Evolutionary conservation across 106 monocot species (phyloP).

Genomic region (Acanthochlamys bracteata): DNA sequence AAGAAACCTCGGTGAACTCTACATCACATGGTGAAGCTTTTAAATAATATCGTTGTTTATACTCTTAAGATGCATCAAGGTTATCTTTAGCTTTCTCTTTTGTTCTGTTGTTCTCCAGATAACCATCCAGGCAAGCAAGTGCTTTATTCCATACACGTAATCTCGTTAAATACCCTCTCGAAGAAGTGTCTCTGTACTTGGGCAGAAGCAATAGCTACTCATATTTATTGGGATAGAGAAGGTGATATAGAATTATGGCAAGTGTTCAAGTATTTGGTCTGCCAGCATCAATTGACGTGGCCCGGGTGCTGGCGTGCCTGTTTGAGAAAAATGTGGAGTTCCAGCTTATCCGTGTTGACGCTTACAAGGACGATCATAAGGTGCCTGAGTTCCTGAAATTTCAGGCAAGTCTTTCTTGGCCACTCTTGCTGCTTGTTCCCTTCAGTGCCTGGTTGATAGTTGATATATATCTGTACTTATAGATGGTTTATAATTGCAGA

Average conservation of each 20-base stretch:
- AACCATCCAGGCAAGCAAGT: not conserved
- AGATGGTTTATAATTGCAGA: too few species aligned
- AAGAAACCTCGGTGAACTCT: too few species aligned
- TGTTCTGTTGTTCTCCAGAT: too few species aligned
- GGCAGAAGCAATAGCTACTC: too few species aligned
- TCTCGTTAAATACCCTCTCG: not conserved
- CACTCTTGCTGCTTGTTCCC: not conserved
- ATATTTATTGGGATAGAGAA: too few species aligned
- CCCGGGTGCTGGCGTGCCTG: constrained; percentile 51
- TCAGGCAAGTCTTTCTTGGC: constrained; percentile 19
- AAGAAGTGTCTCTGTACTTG: too few species aligned
- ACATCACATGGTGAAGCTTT: too few species aligned
- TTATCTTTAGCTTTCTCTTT: too few species aligned
- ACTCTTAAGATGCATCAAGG: too few species aligned
- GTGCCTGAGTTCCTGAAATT: constrained; percentile 48
- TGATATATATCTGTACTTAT: not conserved
- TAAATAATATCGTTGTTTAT: too few species aligned
- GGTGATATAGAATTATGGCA: not conserved
- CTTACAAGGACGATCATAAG: constrained; percentile 23
- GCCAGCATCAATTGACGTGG: constrained; percentile 53
- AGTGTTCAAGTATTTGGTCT: constrained; percentile 53
- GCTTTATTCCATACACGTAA: not conserved
- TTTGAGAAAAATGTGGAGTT: constrained; percentile 69
- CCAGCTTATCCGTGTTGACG: constrained; percentile 56
- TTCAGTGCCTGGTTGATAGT: not conserved